Conservation (phyloP, 495 filamentous ascomycete genomes). For the Penicillium odoratum region DNA sequence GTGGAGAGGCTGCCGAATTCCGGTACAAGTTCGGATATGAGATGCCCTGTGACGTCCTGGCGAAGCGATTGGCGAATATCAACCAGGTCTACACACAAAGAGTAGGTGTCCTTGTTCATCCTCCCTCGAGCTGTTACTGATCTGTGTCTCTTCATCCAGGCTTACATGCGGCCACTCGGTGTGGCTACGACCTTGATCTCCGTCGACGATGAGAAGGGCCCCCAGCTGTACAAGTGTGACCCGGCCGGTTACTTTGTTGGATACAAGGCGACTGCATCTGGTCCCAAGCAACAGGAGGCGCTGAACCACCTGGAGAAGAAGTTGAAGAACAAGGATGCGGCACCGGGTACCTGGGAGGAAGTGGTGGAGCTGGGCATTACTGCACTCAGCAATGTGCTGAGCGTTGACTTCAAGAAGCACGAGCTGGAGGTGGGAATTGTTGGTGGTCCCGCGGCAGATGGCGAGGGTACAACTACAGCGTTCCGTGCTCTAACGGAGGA, state of each 20-base stretch:
- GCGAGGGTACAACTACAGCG: slow-evolving; percentile 70
- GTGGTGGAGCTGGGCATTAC: slow-evolving; percentile 96
- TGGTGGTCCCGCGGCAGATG: slow-evolving; percentile 75
- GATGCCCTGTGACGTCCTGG: slow-evolving; percentile 96
- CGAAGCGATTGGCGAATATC: slow-evolving; percentile 97
- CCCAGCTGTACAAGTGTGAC: slow-evolving; percentile 98
- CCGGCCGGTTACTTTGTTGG: slow-evolving; percentile 96
- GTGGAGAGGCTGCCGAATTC: slow-evolving; percentile 96
- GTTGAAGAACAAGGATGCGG: slow-evolving; percentile 98
- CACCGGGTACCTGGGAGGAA: slow-evolving; percentile 92
- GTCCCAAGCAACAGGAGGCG: slow-evolving; percentile 97
- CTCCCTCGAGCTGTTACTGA: not conserved
- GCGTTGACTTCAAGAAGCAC: slow-evolving; percentile 99
- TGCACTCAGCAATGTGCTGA: slow-evolving; percentile 90
- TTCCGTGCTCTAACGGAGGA: slow-evolving; percentile 94
- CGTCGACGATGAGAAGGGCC: slow-evolving; percentile 85
- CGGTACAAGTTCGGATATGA: slow-evolving; percentile 98
- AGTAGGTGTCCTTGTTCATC: slow-evolving; percentile 51
- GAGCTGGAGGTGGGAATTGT: slow-evolving; percentile 98
- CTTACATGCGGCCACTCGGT: slow-evolving; percentile 96
- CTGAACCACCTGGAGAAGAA: slow-evolving; percentile 98
- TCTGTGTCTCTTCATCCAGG: slow-evolving; percentile 49
- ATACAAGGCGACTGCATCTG: slow-evolving; percentile 96
- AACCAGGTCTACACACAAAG: slow-evolving; percentile 98
- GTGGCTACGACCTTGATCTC: slow-evolving; percentile 94